Conservation (phyloP, 2,329 filamentous ascomycete genomes). For the Aspergillus pseudoviridinutans region DNA sequence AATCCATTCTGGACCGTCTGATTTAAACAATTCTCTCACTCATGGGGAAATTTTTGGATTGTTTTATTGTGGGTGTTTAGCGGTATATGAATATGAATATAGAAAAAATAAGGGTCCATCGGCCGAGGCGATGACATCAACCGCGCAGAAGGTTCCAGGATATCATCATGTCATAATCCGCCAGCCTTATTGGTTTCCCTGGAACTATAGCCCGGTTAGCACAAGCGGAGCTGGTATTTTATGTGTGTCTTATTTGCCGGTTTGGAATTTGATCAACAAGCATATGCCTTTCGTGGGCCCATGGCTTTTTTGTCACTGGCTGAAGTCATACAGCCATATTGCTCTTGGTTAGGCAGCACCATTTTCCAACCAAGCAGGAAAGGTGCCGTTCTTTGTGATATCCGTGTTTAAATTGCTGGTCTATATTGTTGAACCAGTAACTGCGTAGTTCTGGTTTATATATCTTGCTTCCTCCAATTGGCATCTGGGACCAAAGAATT, state of each 20-base stretch:
- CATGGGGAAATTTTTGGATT: slow-evolving; percentile 3
- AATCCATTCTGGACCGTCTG: not conserved
- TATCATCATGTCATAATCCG: slow-evolving; percentile 6
- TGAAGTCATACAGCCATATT: not conserved
- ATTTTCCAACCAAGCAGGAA: not conserved
- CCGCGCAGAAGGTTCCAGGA: not conserved
- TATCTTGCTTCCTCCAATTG: not conserved
- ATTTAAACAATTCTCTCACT: not conserved
- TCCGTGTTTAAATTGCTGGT: not conserved
- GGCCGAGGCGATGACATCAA: slow-evolving; percentile 7
- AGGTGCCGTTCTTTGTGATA: not conserved
- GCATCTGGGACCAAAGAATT: not conserved
- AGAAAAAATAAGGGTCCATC: not conserved
- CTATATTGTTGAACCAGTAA: not conserved
- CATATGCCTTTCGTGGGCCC: too few species aligned
- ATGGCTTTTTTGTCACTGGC: too few species aligned
- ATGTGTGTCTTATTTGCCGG: not conserved
- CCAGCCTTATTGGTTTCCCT: not conserved
- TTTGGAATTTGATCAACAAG: not conserved
- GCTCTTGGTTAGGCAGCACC: not conserved
- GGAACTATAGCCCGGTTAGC: not conserved
- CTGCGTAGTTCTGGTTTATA: not conserved
- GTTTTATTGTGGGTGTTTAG: not conserved
- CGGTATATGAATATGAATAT: not conserved
- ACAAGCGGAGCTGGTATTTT: not conserved